Evolutionary conservation across 2,329 filamentous ascomycete genomes (phyloP).

Genomic region (Coniosporium tulheliwenetii): DNA sequence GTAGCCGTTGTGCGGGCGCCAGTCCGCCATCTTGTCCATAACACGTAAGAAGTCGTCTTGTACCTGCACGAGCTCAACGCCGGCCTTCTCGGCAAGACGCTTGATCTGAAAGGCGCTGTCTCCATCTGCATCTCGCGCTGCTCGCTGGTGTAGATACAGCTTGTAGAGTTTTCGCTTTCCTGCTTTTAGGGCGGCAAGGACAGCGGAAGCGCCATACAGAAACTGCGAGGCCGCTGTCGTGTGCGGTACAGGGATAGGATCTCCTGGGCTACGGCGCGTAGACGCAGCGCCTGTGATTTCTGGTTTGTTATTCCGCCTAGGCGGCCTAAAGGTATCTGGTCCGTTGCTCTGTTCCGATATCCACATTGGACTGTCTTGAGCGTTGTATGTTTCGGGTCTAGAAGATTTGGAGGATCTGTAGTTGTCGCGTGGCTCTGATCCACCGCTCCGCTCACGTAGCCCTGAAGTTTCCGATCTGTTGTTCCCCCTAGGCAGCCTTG

Average conservation of each 20-base stretch:
- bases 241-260: constrained; percentile 39
- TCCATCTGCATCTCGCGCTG: neutral
- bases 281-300: no score
- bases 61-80: constrained; percentile 43
- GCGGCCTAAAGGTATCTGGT: no score
- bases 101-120: constrained; percentile 2
- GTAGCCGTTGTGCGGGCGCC: constrained; percentile 78
- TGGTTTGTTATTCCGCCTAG: no score
- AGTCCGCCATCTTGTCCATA: constrained; percentile 69
- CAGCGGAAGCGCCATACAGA: constrained; percentile 69
- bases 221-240: constrained; percentile 85
- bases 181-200: constrained; percentile 61
- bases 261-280: neutral
- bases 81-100: constrained; percentile 14
- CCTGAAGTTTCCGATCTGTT: no score
- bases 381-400: no score
- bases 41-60: constrained; percentile 46
- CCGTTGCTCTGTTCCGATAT: no score
- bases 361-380: no score
- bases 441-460: no score
- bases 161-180: constrained; percentile 62
- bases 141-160: constrained; percentile 47
- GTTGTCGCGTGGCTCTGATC: no score
- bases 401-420: no score
- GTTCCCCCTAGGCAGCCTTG: no score